A percentile compares a stretch with the other conserved stretches of the same genome.
These are phyloP conservation scores for Solanum neorickii DNA, from an alignment of 257 asterid species.

Conservation along the genomic window DNA sequence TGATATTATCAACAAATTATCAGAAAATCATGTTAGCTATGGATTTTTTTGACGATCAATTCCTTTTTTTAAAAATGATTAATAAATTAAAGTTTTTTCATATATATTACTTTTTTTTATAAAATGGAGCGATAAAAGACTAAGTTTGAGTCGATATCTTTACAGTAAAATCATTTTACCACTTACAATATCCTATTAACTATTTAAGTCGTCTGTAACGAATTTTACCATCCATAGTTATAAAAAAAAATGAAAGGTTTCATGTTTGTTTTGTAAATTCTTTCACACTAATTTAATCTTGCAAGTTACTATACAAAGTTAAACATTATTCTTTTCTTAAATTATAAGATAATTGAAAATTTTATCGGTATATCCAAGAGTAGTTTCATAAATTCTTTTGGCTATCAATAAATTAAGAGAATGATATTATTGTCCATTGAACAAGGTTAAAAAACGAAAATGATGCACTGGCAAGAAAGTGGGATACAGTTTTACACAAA, in stretches of 20 bases:
- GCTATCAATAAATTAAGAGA: neutral
- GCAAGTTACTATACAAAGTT: neutral
- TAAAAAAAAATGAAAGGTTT: neutral
- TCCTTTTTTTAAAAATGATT: neutral
- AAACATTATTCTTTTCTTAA: neutral
- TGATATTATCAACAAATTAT: neutral
- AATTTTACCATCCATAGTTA: neutral
- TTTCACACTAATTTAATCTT: neutral
- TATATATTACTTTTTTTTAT: no score
- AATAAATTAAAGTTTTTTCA: no score
- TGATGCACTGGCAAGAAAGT: neutral
- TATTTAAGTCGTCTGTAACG: neutral
- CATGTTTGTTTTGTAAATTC: neutral
- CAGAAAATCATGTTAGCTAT: neutral
- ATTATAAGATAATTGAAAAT: neutral
- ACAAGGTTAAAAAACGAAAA: neutral
- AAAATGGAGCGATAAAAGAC: neutral
- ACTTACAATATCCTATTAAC: no score
- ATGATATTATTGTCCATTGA: neutral
- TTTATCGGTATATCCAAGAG: neutral
- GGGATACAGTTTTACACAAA: neutral
- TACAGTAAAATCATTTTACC: no score
- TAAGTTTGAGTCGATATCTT: no score
- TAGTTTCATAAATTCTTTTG: neutral
- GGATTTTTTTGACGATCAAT: neutral